Evolutionary conservation across 371 early-diverging fungal species (phyloP).

Genomic region (Mortierella sp.): DNA sequence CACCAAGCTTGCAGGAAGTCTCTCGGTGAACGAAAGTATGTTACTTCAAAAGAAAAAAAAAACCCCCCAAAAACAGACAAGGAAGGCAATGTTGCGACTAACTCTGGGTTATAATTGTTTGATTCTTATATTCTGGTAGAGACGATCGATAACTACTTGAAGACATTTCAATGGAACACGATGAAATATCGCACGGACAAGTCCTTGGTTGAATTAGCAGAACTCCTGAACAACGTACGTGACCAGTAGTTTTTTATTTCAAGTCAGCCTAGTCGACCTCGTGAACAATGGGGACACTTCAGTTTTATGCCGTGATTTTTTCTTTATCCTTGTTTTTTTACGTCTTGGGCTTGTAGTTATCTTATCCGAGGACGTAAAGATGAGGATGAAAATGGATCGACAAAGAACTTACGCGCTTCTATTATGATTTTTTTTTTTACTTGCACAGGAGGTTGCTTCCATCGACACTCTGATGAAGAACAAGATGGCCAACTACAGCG

Average conservation of each 20-base stretch:
- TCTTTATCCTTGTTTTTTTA: not conserved
- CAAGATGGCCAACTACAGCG: constrained; percentile 86
- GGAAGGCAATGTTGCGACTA: too few relatives aligned
- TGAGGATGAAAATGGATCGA: too few relatives aligned
- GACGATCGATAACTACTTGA: constrained; percentile 84
- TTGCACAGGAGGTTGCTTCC: constrained; percentile 79
- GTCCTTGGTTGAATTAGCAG: constrained; percentile 86
- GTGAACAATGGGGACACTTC: not conserved
- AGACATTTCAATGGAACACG: constrained; percentile 93
- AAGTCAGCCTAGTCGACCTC: too few relatives aligned
- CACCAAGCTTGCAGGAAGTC: constrained; percentile 65
- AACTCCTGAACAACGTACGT: constrained; percentile 64
- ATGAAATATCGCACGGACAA: constrained; percentile 96
- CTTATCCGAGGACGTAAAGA: too few relatives aligned
- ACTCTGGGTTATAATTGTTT: not conserved
- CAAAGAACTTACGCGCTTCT: too few relatives aligned
- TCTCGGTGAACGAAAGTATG: constrained; percentile 89
- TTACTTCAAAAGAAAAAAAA: constrained; percentile 1
- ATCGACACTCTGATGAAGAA: constrained; percentile 90
- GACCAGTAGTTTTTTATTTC: not conserved
- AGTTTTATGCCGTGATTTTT: not conserved
- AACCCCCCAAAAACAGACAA: too few relatives aligned
- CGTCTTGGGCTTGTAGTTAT: too few relatives aligned
- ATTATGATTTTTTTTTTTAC: not conserved
- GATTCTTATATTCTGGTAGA: constrained; percentile 59